Evolutionary conservation across 2,329 filamentous ascomycete genomes (phyloP).

Genomic region (Hypoxylon sp.): DNA sequence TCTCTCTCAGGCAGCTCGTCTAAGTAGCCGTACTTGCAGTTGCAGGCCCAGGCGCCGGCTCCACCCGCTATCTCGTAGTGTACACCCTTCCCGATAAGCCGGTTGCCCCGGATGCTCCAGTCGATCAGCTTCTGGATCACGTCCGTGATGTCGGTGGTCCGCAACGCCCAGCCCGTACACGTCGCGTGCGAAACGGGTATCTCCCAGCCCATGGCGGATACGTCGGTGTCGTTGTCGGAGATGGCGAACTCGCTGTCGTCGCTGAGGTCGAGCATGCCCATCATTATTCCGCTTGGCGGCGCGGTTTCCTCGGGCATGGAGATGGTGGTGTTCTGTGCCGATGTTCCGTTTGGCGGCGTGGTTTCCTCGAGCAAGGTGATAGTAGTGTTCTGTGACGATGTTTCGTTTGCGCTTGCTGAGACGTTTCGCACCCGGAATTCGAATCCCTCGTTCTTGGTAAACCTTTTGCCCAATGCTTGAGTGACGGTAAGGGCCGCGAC

Average conservation of each 20-base stretch:
- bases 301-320: too few relatives aligned
- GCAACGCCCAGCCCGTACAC: constrained; percentile 18
- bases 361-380: too few relatives aligned
- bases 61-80: background rate
- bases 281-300: background rate
- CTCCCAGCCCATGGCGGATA: background rate
- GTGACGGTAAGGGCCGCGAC: constrained; percentile 5
- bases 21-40: constrained; percentile 23
- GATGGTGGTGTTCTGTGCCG: background rate
- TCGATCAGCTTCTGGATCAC: constrained; percentile 4
- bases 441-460: background rate
- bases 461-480: background rate
- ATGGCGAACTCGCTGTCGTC: background rate
- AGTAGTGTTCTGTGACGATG: background rate
- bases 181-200: constrained; percentile 36
- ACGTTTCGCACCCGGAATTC: background rate
- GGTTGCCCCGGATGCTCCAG: constrained; percentile 6
- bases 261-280: background rate
- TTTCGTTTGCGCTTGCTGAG: background rate
- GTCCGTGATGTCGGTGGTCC: background rate
- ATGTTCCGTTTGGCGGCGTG: background rate
- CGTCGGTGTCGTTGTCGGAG: background rate
- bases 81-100: background rate
- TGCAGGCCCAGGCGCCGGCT: constrained; percentile 21
- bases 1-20: constrained; percentile 17